These are phyloP conservation scores for Russula vinacea DNA, from an alignment of 768 basidiomycete species.

Conservation along the genomic window DNA sequence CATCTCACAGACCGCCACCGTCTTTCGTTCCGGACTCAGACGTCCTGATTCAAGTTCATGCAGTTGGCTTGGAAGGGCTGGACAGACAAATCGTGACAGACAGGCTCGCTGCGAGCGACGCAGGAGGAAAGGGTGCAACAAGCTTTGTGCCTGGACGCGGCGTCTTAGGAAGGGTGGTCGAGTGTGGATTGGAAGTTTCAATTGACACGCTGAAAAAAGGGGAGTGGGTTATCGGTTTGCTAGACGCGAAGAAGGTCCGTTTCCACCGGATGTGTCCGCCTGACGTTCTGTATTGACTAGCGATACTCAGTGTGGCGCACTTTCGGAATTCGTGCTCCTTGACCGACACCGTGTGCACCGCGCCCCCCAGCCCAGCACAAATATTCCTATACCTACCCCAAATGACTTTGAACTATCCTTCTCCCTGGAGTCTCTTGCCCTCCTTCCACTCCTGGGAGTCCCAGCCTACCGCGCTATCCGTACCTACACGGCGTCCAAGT, in stretches of 20 bases:
- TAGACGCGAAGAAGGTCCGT: conserved; percentile 74
- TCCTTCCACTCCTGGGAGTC: conserved; percentile 75
- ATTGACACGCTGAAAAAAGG: conserved; percentile 60
- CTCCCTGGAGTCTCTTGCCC: conserved; percentile 48
- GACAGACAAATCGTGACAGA: conserved; percentile 67
- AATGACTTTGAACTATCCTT: conserved; percentile 20
- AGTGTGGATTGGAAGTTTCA: conserved; percentile 76
- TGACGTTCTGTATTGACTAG: conserved; percentile 25
- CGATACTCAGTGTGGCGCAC: conserved; percentile 64
- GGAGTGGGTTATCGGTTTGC: conserved; percentile 83
- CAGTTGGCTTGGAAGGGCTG: conserved; percentile 75
- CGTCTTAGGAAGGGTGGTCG: conserved; percentile 80
- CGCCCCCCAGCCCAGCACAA: conserved; percentile 51
- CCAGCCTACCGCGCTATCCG: conserved; percentile 81
- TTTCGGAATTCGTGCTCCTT: conserved; percentile 83
- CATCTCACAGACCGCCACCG: conserved; percentile 56
- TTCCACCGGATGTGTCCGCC: conserved; percentile 14
- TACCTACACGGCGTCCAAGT: conserved; percentile 38
- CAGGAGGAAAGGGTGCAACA: conserved; percentile 30
- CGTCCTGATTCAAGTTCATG: conserved; percentile 85
- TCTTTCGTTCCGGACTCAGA: conserved; percentile 62
- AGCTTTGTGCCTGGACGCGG: conserved; percentile 86
- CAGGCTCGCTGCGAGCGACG: conserved; percentile 33
- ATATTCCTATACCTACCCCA: conserved; percentile 34
- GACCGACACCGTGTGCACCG: conserved; percentile 76